A percentile compares a stretch with the other conserved stretches of the same genome.
Conservation (phyloP, 2,329 filamentous ascomycete species). For the Colletotrichum liriopes region DNA sequence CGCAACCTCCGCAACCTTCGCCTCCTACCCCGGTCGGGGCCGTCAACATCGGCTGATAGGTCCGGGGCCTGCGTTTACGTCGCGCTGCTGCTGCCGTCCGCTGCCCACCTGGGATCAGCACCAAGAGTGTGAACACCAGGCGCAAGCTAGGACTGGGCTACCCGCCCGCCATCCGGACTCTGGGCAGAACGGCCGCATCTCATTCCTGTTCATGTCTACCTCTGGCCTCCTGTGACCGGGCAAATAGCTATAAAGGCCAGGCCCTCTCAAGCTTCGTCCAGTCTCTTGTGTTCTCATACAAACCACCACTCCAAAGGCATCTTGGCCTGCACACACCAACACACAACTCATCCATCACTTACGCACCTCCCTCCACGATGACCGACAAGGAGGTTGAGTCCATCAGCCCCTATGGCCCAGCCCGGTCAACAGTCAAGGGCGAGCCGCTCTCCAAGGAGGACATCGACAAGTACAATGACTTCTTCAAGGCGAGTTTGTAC, state of each 20-base stretch:
- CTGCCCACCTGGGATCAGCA: slow-evolving; percentile 24
- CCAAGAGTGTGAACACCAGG: slow-evolving; percentile 16
- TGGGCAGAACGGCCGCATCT: slow-evolving; percentile 17
- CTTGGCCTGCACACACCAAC: slow-evolving; percentile 47
- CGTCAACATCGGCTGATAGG: slow-evolving; percentile 38
- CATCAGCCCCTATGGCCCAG: slow-evolving; percentile 76
- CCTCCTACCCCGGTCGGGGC: slow-evolving; percentile 16
- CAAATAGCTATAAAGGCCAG: slow-evolving; percentile 36
- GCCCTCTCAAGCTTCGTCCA: slow-evolving; percentile 2
- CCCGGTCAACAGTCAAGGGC: slow-evolving; percentile 75
- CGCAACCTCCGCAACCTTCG: slow-evolving; percentile 17
- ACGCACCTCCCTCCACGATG: slow-evolving; percentile 29
- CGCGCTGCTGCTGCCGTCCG: not conserved
- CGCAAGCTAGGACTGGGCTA: slow-evolving; percentile 17
- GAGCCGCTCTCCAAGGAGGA: slow-evolving; percentile 77
- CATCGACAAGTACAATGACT: slow-evolving; percentile 78
- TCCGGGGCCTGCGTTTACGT: slow-evolving; percentile 25
- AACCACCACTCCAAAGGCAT: slow-evolving; percentile 39
- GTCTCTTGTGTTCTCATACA: slow-evolving; percentile 3
- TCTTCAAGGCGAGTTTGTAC: slow-evolving; percentile 83
- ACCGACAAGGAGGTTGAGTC: slow-evolving; percentile 61
- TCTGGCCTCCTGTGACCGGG: not conserved
- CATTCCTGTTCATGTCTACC: not conserved
- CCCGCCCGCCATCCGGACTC: slow-evolving; percentile 6
- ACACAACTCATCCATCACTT: slow-evolving; percentile 9